These are phyloP conservation scores for Hymenoscyphus fructigenus DNA, from an alignment of 2,329 filamentous ascomycete genomes.

Conservation along the genomic window DNA sequence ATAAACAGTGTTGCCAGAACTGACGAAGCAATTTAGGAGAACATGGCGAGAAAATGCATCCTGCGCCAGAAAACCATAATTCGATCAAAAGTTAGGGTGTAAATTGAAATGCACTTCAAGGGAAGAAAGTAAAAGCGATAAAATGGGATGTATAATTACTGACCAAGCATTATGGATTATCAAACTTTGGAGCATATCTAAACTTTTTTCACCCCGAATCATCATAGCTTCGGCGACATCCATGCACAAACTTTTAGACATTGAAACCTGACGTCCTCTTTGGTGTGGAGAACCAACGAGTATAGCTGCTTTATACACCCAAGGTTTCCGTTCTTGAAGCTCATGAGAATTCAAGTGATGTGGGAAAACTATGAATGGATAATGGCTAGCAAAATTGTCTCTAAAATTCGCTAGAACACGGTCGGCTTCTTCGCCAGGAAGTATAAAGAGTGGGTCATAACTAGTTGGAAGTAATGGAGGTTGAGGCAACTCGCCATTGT, in stretches of 20 bases:
- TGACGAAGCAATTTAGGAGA: too few species aligned
- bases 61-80: too few species aligned
- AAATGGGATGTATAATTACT: constrained; percentile 3
- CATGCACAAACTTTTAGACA: constrained; percentile 21
- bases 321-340: constrained; percentile 22
- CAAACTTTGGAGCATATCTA: constrained; percentile 30
- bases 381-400: constrained; percentile 21
- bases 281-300: constrained; percentile 20
- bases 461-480: not conserved
- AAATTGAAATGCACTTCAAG: not conserved
- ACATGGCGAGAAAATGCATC: too few species aligned
- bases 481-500: not conserved
- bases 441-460: not conserved
- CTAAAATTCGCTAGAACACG: constrained; percentile 18
- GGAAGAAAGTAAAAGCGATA: not conserved
- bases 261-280: constrained; percentile 18
- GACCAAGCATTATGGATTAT: constrained; percentile 29
- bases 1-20: not conserved
- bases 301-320: constrained; percentile 22
- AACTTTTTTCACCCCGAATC: constrained; percentile 22
- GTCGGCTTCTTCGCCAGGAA: constrained; percentile 14
- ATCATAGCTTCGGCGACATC: constrained; percentile 24
- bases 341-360: constrained; percentile 14
- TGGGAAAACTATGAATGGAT: constrained; percentile 26
- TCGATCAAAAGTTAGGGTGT: too few species aligned